Base-by-base conservation (phyloP, 306 rosid genomes). In the Adenanthera pavonina region DNA sequence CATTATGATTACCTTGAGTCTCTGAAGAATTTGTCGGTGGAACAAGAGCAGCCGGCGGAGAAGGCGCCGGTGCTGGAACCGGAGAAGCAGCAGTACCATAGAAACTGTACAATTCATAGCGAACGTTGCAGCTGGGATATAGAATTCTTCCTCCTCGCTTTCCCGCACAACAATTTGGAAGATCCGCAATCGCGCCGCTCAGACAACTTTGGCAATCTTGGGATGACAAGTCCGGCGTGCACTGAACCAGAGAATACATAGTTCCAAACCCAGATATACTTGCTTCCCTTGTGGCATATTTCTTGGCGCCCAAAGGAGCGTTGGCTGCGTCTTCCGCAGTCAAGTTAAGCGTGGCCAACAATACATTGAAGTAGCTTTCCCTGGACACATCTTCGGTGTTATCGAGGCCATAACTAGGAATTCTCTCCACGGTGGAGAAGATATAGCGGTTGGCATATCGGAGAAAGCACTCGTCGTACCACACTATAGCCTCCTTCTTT, bases 391-490 rank as follows among this genome's bases (percentile, higher is more conserved):
- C 46, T 4, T 43, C 46, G 8, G 7, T 43, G 46, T 43, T 43
- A 16, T 43, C 8, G 46, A 43, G 46, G 46, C 46, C 46, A 7
- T 43, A 78, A 6, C 14, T 20, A 0, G 80, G 80, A 14, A 3
- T 13, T 30, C 46, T 74, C 3, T 60, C 62, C 34, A 71, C 49
- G 13, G 2, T 25, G 15, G 48, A 4, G 44, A 76, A 76, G 79
- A 65, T 70, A 51, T 38, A 17, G 4, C 12, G 8, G 25, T 64
- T 1, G 2, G 87, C 80, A 65, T 84, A 80, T 2, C 85, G 70
- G 43, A 84, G 33, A 57, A 77, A 4, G 25, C 87, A 84, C 8
- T 71, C 73, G 0, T 35, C 74, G 53, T 76, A 76, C 87, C 87
- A 80, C n/a, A 76, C 65, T 9, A 84, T 53, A 9, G 72, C 82